Evolutionary conservation across 495 filamentous ascomycete species (phyloP).

Genomic region (Lasiosphaeria hispida): DNA sequence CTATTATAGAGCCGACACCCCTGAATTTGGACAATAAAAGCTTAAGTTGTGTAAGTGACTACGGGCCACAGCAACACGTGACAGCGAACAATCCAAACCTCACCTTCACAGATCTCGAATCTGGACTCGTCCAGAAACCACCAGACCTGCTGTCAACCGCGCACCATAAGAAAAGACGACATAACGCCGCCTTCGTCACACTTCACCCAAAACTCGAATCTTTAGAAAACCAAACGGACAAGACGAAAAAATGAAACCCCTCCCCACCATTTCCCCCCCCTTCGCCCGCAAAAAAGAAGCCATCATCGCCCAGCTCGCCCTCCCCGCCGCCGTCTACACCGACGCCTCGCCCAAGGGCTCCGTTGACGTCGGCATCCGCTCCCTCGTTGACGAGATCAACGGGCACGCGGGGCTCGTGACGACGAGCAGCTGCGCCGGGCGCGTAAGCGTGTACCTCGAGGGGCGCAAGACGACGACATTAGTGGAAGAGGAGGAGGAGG

Average conservation of each 20-base stretch:
- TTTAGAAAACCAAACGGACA: no score
- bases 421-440: conserved; percentile 86
- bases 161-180: no score
- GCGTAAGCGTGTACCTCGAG: conserved; percentile 83
- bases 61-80: no score
- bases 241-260: not conserved
- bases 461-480: conserved; percentile 49
- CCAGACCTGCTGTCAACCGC: no score
- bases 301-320: conserved; percentile 63
- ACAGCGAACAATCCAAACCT: no score
- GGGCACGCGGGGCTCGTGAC: conserved; percentile 69
- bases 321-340: conserved; percentile 63
- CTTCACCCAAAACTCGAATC: no score
- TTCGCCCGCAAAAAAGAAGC: conserved; percentile 61
- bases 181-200: no score
- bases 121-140: no score
- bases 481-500: conserved; percentile 10
- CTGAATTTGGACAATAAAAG: no score
- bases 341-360: conserved; percentile 85
- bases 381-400: conserved; percentile 76
- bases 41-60: no score
- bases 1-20: no score
- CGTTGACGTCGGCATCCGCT: conserved; percentile 72
- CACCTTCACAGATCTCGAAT: no score
- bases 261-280: conserved; percentile 25